Evolutionary conservation across 192 early-diverging fungal genomes (phyloP).

Genomic region (Coemansia sp.): DNA sequence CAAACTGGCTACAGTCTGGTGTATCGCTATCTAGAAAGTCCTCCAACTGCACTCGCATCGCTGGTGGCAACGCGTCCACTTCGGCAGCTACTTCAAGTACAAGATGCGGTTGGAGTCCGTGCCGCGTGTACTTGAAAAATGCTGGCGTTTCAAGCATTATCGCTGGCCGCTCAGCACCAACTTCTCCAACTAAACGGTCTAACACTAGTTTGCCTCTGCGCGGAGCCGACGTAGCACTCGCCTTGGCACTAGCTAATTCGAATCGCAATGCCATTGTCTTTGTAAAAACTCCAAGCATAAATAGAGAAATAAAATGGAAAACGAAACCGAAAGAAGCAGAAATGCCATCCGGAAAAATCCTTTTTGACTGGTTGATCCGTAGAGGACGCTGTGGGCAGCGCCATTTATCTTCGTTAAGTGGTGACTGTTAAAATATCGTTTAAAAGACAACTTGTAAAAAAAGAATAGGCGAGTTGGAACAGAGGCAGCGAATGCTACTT

Average conservation of each 20-base stretch:
- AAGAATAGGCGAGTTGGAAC: neutral
- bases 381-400: too few relatives aligned
- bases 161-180: neutral
- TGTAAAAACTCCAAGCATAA: neutral
- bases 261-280: conserved; percentile 41
- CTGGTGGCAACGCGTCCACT: conserved; percentile 29
- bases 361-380: neutral
- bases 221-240: conserved; percentile 6
- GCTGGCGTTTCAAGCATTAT: conserved; percentile 36
- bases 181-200: conserved; percentile 4
- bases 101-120: conserved; percentile 52
- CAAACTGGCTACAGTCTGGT: conserved; percentile 11
- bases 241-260: conserved; percentile 20
- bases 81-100: conserved; percentile 50
- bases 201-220: conserved; percentile 35
- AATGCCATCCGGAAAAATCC: neutral
- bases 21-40: conserved; percentile 44
- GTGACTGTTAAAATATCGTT: neutral
- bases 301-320: neutral
- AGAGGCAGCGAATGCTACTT: neutral
- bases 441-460: neutral
- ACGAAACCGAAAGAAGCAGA: neutral
- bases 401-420: too few relatives aligned
- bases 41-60: conserved; percentile 49
- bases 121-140: conserved; percentile 51